Evolutionary conservation across 2,329 filamentous ascomycete species (phyloP).

Genomic region (Trichophyton rubrum): DNA sequence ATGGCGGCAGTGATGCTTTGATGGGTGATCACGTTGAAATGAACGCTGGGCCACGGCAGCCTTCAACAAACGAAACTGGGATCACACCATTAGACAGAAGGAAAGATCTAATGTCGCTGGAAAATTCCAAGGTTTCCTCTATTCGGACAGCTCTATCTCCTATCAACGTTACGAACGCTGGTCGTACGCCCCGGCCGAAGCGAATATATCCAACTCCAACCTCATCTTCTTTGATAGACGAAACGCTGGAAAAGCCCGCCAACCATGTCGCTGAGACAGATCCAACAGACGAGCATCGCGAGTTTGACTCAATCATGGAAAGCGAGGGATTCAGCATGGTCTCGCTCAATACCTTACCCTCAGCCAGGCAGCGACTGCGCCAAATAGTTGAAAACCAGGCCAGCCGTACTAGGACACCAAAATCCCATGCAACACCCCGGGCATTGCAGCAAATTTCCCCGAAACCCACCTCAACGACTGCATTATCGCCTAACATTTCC

Average conservation of each 20-base stretch:
- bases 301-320: constrained; percentile 44
- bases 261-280: constrained; percentile 11
- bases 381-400: constrained; percentile 1
- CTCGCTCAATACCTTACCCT: constrained; percentile 42
- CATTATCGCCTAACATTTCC: not conserved
- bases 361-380: constrained; percentile 27
- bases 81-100: constrained; percentile 9
- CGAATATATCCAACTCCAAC: constrained; percentile 31
- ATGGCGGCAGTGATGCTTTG: constrained; percentile 5
- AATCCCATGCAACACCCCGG: not conserved
- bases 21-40: constrained; percentile 22
- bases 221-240: constrained; percentile 29
- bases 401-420: not conserved
- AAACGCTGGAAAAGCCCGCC: constrained; percentile 13
- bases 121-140: constrained; percentile 23
- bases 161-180: constrained; percentile 24
- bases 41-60: constrained; percentile 16
- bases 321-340: constrained; percentile 49
- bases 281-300: constrained; percentile 32
- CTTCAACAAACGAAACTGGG: constrained; percentile 14
- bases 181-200: constrained; percentile 21
- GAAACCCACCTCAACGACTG: not conserved
- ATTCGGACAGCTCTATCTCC: constrained; percentile 20
- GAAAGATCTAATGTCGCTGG: constrained; percentile 24
- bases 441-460: not conserved